phyloP scores from a whole-genome alignment of 352 stramenopile genomes.

The Globisporangium echinulatum region DNA sequence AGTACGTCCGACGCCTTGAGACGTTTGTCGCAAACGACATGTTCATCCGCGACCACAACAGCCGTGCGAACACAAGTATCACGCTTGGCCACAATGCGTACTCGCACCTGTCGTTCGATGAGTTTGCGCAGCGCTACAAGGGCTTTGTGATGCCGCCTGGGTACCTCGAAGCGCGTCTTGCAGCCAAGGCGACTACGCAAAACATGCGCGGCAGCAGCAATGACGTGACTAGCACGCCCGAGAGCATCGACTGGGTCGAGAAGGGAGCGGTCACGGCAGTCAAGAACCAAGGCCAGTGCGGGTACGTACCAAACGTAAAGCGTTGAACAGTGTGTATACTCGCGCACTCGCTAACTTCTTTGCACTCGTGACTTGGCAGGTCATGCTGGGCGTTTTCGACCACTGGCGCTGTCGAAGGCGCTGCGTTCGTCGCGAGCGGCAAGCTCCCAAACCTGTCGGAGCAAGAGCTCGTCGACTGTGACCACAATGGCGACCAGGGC shows the following conservation, averaged over 20 bases:
- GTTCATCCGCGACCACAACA: constrained; percentile 22
- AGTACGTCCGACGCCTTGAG: constrained; percentile 17
- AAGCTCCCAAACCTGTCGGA: constrained; percentile 83
- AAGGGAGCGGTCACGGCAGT: constrained; percentile 43
- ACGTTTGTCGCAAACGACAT: constrained; percentile 22
- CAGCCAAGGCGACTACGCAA: neutral
- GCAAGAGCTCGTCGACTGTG: constrained; percentile 91
- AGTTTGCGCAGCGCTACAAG: constrained; percentile 18
- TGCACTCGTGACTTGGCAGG: constrained; percentile 1
- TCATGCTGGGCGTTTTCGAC: constrained; percentile 98
- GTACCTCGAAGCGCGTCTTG: constrained; percentile 13
- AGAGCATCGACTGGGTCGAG: constrained; percentile 28
- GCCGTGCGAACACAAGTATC: constrained; percentile 11
- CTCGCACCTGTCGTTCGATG: constrained; percentile 24
- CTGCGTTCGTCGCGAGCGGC: constrained; percentile 72
- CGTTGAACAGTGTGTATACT: no score
- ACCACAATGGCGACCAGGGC: constrained; percentile 70
- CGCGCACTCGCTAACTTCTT: neutral
- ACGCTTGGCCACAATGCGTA: constrained; percentile 27
- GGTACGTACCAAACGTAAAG: constrained; percentile 13
- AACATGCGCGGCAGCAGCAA: neutral
- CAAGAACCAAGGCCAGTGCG: constrained; percentile 95
- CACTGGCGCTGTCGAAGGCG: constrained; percentile 86
- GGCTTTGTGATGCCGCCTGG: constrained; percentile 14
- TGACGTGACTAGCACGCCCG: neutral